These are phyloP conservation scores for Solanum hybrid DNA, from an alignment of 305 asterid species.

Conservation along the genomic window DNA sequence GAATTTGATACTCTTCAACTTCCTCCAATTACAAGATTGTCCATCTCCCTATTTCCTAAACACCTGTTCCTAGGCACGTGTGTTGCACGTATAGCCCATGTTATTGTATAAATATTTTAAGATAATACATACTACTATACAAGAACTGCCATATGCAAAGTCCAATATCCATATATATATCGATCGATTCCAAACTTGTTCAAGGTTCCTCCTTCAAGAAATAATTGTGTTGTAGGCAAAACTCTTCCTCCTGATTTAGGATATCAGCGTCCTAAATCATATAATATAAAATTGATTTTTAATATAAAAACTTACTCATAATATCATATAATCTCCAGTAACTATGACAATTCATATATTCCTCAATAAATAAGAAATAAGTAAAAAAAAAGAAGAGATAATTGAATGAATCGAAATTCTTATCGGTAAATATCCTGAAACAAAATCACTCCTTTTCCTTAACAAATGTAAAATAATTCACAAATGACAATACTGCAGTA, in stretches of 20 bases:
- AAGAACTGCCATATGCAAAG: neutral
- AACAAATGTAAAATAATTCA: too few relatives aligned
- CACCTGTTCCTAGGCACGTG: neutral
- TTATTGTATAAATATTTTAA: neutral
- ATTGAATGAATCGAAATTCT: neutral
- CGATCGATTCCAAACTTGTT: neutral
- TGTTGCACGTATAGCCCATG: neutral
- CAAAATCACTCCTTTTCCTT: neutral
- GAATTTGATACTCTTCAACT: neutral
- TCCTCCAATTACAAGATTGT: neutral
- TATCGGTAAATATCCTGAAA: neutral
- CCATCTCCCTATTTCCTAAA: neutral
- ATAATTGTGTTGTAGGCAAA: slow-evolving; percentile 69
- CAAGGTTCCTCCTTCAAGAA: slow-evolving; percentile 53
- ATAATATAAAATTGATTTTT: too few relatives aligned
- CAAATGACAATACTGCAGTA: neutral
- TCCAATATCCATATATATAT: neutral
- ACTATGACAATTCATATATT: neutral
- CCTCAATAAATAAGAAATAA: neutral
- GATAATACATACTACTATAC: neutral
- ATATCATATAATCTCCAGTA: neutral
- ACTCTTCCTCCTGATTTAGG: slow-evolving; percentile 66
- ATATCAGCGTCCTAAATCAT: slow-evolving; percentile 34
- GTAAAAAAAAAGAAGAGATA: neutral
- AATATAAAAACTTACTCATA: neutral